Evolutionary conservation across 2,329 filamentous ascomycete genomes (phyloP).

Genomic region (Eurotiales sp.): DNA sequence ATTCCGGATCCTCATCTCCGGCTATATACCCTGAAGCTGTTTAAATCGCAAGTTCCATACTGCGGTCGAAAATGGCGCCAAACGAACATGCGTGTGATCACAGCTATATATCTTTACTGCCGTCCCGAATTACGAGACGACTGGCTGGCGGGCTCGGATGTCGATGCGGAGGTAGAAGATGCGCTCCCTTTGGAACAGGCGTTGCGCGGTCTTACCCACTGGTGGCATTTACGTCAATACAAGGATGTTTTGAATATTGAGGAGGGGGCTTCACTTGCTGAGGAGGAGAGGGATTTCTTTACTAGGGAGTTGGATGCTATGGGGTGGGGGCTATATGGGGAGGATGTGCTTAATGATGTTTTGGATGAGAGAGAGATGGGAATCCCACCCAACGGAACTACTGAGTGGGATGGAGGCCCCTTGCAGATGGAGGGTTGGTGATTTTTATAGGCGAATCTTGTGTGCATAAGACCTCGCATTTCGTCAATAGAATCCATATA

Average conservation of each 20-base stretch:
- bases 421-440: constrained; percentile 34
- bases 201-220: constrained; percentile 82
- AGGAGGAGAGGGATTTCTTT: constrained; percentile 77
- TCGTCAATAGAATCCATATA: no score
- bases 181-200: constrained; percentile 89
- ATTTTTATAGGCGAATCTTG: no score
- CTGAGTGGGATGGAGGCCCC: constrained; percentile 35
- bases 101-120: constrained; percentile 90
- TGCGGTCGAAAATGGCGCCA: constrained; percentile 98
- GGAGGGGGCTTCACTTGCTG: constrained; percentile 53
- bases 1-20: constrained; percentile 83
- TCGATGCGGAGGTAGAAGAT: constrained; percentile 91
- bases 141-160: constrained; percentile 84
- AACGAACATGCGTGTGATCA: constrained; percentile 97
- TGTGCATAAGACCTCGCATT: no score
- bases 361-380: constrained; percentile 25
- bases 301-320: constrained; percentile 71
- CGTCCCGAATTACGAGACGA: constrained; percentile 89
- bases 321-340: constrained; percentile 47
- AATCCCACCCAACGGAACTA: constrained; percentile 26
- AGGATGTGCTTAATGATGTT: constrained; percentile 28
- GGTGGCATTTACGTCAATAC: constrained; percentile 84
- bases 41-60: constrained; percentile 98
- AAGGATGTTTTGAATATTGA: constrained; percentile 65
- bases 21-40: constrained; percentile 93